Evolutionary conservation across 257 asterid species (phyloP), one percentile per base, ranked within the genome.

Genomic region (Solanum pimpinellifolium): DNA sequence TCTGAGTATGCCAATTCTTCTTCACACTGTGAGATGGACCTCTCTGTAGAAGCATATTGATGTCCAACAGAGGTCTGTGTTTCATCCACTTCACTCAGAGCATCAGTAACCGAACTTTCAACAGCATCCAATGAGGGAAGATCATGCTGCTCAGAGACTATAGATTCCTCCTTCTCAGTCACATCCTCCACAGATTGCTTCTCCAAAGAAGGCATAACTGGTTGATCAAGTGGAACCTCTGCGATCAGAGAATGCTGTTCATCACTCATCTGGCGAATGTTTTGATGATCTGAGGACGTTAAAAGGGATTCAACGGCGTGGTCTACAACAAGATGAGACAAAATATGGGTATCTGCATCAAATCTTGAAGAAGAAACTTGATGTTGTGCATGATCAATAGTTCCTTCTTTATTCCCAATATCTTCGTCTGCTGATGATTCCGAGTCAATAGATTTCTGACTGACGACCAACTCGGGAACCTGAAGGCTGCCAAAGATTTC

Each of bases 1-100:
- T 88, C 91, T 56, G 89, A 83, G 86, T 56, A 86, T 85, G 82
- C 88, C 78, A 87, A 70, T 56, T 90, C 94, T 82, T 94, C 93
- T 73, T 86, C 90, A 85, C 86, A 90, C 87, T 85, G 90, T 87
- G 93, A 87, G 21, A 73, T 18, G 25, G 88, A 33, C 47, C 77
- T 90, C 88, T 86, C 95, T 74, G 87, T 92, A 74, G 91, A 86
- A 86, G 92, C 86, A 88, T 37, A 42, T 52, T 83, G 87, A 87
- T 72, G 29, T 46, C 86, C 86, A 13, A 90, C 77, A 46, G 92
- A 86, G 83, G 88, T 88, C 25, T 84, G 89, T 85, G 88, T 89
- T 70, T 90, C 92, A 42, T 86, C 88, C 46, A 91, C 78, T 89
- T 89, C 92, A 49, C 72, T 85, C 74, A 60, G 77, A 31, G 70